Evolutionary conservation across 2,329 filamentous ascomycete genomes (phyloP).

Genomic region (Chrysoporthe cubensis): DNA sequence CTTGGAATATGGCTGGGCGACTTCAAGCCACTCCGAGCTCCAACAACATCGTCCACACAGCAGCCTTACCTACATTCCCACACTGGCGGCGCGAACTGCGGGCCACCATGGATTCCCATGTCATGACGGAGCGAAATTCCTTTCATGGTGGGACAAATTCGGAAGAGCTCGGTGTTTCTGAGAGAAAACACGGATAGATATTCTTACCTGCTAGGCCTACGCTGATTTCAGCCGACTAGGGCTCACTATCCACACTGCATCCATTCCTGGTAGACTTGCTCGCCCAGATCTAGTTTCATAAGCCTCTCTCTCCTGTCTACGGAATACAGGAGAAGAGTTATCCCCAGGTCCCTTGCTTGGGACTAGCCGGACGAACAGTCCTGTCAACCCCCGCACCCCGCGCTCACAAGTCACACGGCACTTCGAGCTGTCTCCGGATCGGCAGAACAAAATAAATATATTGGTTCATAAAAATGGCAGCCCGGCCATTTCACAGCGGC

Average conservation of each 20-base stretch:
- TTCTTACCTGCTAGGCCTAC: not conserved
- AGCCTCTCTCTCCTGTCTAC: not conserved
- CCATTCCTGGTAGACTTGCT: not conserved
- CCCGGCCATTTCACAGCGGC: not conserved
- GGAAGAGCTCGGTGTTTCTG: not conserved
- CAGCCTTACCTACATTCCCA: not conserved
- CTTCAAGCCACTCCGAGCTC: not conserved
- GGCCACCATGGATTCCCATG: not conserved
- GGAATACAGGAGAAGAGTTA: not conserved
- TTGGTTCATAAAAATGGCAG: not conserved
- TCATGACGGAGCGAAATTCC: too few species aligned
- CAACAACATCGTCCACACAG: not conserved
- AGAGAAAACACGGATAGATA: not conserved
- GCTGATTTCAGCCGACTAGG: not conserved
- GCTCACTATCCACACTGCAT: not conserved
- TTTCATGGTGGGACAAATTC: not conserved
- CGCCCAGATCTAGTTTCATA: not conserved
- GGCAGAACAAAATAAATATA: not conserved
- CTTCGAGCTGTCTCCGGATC: not conserved
- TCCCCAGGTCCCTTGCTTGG: constrained; percentile 1
- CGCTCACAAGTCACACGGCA: constrained; percentile 16
- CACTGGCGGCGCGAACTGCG: not conserved
- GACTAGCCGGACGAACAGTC: not conserved
- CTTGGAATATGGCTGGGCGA: not conserved
- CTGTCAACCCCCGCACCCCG: constrained; percentile 23